Conservation (phyloP, 148 eudicot species). For the Rhododendron henanense region DNA sequence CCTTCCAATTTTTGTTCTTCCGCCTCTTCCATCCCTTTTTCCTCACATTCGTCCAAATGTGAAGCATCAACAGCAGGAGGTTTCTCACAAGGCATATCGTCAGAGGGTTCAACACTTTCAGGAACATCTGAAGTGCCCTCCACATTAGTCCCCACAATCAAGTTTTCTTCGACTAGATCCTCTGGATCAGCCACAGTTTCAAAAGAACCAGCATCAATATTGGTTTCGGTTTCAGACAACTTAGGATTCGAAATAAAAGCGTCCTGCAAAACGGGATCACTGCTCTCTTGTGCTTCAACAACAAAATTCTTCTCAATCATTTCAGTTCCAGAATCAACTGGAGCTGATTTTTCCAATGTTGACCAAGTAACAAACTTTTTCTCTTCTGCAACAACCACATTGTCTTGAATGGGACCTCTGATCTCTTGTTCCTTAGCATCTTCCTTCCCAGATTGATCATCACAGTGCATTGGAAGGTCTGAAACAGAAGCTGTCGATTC, state of each 20-base stretch:
- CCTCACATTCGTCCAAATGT: background rate
- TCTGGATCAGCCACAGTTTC: constrained; percentile 5
- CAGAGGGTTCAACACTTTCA: background rate
- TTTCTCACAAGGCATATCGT: background rate
- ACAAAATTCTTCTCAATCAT: background rate
- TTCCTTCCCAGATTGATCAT: constrained; percentile 6
- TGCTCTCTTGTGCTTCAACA: constrained; percentile 6
- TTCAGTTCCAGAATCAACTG: background rate
- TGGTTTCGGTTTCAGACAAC: background rate
- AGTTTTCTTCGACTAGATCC: constrained; percentile 2
- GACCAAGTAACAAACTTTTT: background rate
- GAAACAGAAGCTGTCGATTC: background rate
- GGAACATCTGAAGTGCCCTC: background rate
- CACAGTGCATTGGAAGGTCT: constrained; percentile 5
- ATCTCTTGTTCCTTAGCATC: background rate
- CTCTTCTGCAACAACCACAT: background rate
- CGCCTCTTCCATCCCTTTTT: background rate
- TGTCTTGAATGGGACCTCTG: background rate
- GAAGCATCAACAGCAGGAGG: constrained; percentile 1
- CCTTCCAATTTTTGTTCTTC: background rate
- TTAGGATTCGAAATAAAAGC: constrained; percentile 2
- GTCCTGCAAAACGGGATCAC: background rate
- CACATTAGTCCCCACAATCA: background rate
- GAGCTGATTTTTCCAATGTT: background rate
- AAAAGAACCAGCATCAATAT: background rate